A percentile compares a stretch with the other conserved stretches of the same genome.
These are phyloP conservation scores for Puccinia triticina DNA, from an alignment of 1,284 basidiomycete species.

Conservation along the genomic window DNA sequence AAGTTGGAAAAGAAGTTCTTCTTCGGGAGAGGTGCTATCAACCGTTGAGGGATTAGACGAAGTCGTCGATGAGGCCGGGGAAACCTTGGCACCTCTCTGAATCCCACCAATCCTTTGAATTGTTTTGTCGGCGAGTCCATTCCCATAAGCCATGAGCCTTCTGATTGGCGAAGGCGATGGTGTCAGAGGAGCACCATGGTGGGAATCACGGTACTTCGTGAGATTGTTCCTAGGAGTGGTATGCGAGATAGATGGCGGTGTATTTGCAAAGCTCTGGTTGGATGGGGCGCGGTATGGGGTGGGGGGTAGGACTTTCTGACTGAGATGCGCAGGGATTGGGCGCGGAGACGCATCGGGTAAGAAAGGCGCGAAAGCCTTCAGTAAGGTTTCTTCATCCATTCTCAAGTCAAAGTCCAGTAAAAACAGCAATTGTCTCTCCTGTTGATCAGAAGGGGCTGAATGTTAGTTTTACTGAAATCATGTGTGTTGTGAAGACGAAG, in stretches of 20 bases:
- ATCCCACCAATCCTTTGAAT: slow-evolving; percentile 19
- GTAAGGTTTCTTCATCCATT: slow-evolving; percentile 77
- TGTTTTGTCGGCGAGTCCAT: slow-evolving; percentile 19
- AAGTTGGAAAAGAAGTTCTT: slow-evolving; percentile 29
- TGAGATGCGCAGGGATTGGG: slow-evolving; percentile 3
- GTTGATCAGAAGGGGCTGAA: not conserved
- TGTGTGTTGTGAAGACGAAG: slow-evolving; percentile 71
- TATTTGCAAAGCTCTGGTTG: slow-evolving; percentile 21
- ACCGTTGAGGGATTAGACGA: slow-evolving; percentile 23
- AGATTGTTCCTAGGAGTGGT: slow-evolving; percentile 42
- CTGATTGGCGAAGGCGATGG: slow-evolving; percentile 38
- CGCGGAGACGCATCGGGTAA: slow-evolving; percentile 35
- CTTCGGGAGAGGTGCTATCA: slow-evolving; percentile 37
- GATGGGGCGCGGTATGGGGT: slow-evolving; percentile 9
- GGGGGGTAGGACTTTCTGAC: slow-evolving; percentile 7
- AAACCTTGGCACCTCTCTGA: slow-evolving; percentile 22
- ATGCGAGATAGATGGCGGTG: slow-evolving; percentile 19
- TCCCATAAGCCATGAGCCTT: slow-evolving; percentile 28
- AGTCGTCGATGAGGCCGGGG: slow-evolving; percentile 38
- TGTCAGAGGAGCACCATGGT: slow-evolving; percentile 18
- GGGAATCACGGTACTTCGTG: slow-evolving; percentile 32
- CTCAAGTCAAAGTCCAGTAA: slow-evolving; percentile 86
- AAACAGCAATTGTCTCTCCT: slow-evolving; percentile 67
- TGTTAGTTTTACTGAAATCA: slow-evolving; percentile 53
- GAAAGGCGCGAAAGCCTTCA: slow-evolving; percentile 60